Percentiles rank a stretch among this genome's conserved stretches.
phyloP scores from a whole-genome alignment of 116 monocot genomes.

The Papilionanthe hybrid region DNA sequence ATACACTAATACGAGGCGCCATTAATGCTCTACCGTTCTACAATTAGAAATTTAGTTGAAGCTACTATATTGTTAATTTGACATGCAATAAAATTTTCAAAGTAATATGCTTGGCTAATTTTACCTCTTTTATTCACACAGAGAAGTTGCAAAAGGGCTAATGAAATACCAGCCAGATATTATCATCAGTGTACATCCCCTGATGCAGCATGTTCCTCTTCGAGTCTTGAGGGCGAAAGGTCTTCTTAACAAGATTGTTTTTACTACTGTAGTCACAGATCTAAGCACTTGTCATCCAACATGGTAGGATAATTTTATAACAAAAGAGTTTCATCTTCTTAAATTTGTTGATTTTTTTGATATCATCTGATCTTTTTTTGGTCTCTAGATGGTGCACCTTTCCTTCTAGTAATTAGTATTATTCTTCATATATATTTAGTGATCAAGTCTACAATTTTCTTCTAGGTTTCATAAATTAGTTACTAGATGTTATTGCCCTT shows the following conservation, averaged over 20 bases:
- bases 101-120: background rate
- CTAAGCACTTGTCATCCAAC: constrained; percentile 98
- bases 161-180: constrained; percentile 99
- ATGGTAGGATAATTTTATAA: constrained; percentile 45
- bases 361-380: background rate
- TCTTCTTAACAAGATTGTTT: constrained; percentile 86
- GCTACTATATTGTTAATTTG: background rate
- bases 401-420: background rate
- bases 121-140: constrained; percentile 18
- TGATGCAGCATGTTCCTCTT: constrained; percentile 98
- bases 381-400: background rate
- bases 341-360: background rate
- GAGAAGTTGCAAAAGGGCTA: constrained; percentile 93
- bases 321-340: background rate
- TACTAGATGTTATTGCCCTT: constrained; percentile 98
- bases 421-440: background rate
- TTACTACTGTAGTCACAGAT: constrained; percentile 96
- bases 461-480: constrained; percentile 98
- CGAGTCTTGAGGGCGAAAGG: constrained; percentile 80
- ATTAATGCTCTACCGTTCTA: background rate
- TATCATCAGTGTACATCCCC: constrained; percentile 98
- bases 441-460: constrained; percentile 3
- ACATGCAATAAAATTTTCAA: background rate
- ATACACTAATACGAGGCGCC: background rate
- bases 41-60: background rate